Conservation (phyloP, 345 rosid genomes). For the Gynandropsis gynandra region DNA sequence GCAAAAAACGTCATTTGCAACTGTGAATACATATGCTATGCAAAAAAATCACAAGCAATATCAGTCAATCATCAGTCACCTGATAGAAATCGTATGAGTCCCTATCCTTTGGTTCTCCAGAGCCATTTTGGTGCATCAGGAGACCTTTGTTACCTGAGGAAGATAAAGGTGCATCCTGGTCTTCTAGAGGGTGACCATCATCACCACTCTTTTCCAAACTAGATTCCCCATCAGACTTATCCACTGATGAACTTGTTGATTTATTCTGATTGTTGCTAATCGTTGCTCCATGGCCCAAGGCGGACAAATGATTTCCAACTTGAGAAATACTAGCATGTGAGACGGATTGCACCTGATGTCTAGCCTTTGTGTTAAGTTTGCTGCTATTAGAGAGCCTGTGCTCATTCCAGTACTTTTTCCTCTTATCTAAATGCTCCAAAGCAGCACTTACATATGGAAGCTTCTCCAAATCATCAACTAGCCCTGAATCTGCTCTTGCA, state of each 20-base stretch:
- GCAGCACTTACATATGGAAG: slow-evolving; percentile 93
- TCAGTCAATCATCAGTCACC: slow-evolving; percentile 37
- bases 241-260: slow-evolving; percentile 18
- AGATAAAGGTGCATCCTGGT: slow-evolving; percentile 27
- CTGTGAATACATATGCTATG: background rate
- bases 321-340: slow-evolving; percentile 26
- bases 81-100: slow-evolving; percentile 74
- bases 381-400: slow-evolving; percentile 28
- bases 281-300: slow-evolving; percentile 20
- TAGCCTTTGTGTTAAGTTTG: slow-evolving; percentile 22
- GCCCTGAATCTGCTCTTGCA: slow-evolving; percentile 77
- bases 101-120: slow-evolving; percentile 40
- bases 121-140: slow-evolving; percentile 28
- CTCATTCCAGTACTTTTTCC: slow-evolving; percentile 75
- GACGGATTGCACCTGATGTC: slow-evolving; percentile 20
- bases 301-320: slow-evolving; percentile 23
- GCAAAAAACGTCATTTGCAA: slow-evolving; percentile 3
- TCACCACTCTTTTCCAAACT: slow-evolving; percentile 34
- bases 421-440: slow-evolving; percentile 65
- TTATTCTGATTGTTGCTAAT: slow-evolving; percentile 25
- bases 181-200: slow-evolving; percentile 31
- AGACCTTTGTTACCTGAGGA: slow-evolving; percentile 40
- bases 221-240: slow-evolving; percentile 28
- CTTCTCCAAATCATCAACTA: slow-evolving; percentile 80
- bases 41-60: slow-evolving; percentile 2